phyloP scores from a whole-genome alignment of 2,329 filamentous ascomycete genomes.

The Fusarium nodosum region DNA sequence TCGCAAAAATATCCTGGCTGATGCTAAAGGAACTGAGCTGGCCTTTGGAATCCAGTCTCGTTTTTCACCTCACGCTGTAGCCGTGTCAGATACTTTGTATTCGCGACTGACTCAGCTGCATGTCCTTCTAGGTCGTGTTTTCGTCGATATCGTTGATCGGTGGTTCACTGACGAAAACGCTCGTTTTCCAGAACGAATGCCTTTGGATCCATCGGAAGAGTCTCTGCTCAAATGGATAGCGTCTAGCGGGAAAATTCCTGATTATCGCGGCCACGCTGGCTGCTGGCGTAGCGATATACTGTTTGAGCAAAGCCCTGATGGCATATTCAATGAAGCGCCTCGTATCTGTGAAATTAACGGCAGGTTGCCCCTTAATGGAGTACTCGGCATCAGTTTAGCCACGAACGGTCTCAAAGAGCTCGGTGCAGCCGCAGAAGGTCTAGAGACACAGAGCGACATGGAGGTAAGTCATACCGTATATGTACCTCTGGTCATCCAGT shows the following conservation, averaged over 20 bases:
- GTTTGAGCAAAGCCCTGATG: constrained; percentile 22
- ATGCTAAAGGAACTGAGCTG: constrained; percentile 7
- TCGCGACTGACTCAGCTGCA: constrained; percentile 20
- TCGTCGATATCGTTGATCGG: constrained; percentile 24
- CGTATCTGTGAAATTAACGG: constrained; percentile 34
- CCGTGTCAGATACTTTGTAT: constrained; percentile 7
- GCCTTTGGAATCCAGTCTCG: constrained; percentile 20
- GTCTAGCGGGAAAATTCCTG: not conserved
- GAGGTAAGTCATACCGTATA: not conserved
- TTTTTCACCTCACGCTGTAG: constrained; percentile 21
- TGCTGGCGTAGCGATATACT: constrained; percentile 35
- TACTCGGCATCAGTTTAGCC: constrained; percentile 5
- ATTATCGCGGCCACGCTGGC: constrained; percentile 23
- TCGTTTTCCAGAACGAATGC: constrained; percentile 27
- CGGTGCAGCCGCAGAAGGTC: constrained; percentile 6
- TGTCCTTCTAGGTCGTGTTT: constrained; percentile 15
- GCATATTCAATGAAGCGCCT: constrained; percentile 2
- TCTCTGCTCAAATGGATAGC: constrained; percentile 20
- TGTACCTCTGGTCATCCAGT: accelerated
- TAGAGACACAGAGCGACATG: constrained; percentile 19
- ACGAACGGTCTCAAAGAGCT: constrained; percentile 13
- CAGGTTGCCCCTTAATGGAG: constrained; percentile 26
- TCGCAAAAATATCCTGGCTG: constrained; percentile 14
- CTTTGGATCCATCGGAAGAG: constrained; percentile 29
- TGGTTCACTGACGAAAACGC: constrained; percentile 31